phyloP scores from a whole-genome alignment of 768 basidiomycete genomes.

The Hebeloma cylindrosporum region DNA sequence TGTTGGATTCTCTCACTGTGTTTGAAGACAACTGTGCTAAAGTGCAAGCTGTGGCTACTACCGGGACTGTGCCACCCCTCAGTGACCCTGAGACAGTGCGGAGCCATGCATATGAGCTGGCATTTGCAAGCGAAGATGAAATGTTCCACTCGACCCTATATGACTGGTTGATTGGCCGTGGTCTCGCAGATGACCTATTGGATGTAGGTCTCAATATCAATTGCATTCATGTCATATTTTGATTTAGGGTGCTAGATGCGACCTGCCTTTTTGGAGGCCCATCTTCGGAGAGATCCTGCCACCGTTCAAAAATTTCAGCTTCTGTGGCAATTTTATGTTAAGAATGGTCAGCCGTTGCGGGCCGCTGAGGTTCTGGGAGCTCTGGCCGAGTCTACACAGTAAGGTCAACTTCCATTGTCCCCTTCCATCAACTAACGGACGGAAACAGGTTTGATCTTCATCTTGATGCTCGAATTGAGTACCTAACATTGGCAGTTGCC shows the following conservation, averaged over 20 bases:
- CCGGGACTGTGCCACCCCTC: constrained; percentile 25
- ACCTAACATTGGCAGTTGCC: constrained; percentile 89
- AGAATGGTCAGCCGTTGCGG: constrained; percentile 81
- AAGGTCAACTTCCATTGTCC: constrained; percentile 29
- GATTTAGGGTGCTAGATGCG: too few species aligned
- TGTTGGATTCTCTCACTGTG: constrained; percentile 76
- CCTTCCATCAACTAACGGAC: constrained; percentile 3
- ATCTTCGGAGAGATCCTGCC: constrained; percentile 78
- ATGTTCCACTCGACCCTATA: constrained; percentile 94
- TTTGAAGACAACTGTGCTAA: constrained; percentile 68
- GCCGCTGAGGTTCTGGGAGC: constrained; percentile 85
- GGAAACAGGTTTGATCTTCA: constrained; percentile 61
- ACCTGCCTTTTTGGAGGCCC: constrained; percentile 84
- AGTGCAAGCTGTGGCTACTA: constrained; percentile 21
- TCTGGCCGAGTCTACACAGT: constrained; percentile 86
- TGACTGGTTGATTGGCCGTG: constrained; percentile 85
- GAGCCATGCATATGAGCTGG: constrained; percentile 82
- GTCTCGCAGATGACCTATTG: constrained; percentile 83
- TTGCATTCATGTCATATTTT: constrained; percentile 2
- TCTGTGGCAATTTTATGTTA: constrained; percentile 96
- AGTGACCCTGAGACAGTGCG: constrained; percentile 73
- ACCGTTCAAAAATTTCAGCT: constrained; percentile 84
- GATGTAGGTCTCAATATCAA: constrained; percentile 55
- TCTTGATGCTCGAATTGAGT: constrained; percentile 81
- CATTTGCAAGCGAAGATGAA: constrained; percentile 82